Base-by-base conservation (phyloP, 2,329 filamentous ascomycete genomes). In the Diplodia mutila region DNA sequence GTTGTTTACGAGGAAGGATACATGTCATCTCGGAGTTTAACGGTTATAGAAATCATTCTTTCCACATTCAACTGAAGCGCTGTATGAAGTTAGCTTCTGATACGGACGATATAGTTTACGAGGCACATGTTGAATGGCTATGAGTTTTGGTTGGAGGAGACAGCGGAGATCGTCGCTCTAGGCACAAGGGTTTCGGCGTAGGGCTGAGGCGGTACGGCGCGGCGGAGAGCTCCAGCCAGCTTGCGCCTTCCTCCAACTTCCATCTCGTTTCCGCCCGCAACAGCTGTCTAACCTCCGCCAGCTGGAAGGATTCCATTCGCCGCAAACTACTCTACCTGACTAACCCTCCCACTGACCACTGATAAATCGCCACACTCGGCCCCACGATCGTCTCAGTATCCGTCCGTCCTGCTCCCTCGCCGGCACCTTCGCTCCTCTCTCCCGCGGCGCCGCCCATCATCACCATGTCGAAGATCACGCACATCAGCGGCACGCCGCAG, bases 401-500 rank as follows among this genome's bases (percentile, higher is more conserved):
- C 52, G 23, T 52, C 49, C 25, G 16, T 18, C 51, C 51, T 29
- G 16, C 27, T 29, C 3, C 8, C 16, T 32, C 52, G 51, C 51
- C 12, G 4, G 14, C 23, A 27, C 3, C 11, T 18, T 11, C 52
- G 16, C n/a, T n/a, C n/a, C 52, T 9, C 54, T 18, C 53, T 21
- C 16, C 23, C 51, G 51, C 18, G n/a, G 4, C 25, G 6, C 27
- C 5, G 2, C 14, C 14, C 39, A 29, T 7, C 29, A 2, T 48
- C 11, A 75, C 72, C 12, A 69, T 69, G 29, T 75, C 74, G 11
- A 76, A 77, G 37, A 77, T 77, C 68, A 72, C 74, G 55, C 65
- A 71, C 54, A 73, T 78, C 52, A 76, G 72, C 57, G 77, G 75
- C 8, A 70, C 73, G 64, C 70, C 76, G 23, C 77, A 79, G 69